Percentiles rank a stretch among this genome's conserved stretches.
Evolutionary conservation across 169 alveolate genomes (phyloP).

Genomic region (Eimeria falciformis): DNA sequence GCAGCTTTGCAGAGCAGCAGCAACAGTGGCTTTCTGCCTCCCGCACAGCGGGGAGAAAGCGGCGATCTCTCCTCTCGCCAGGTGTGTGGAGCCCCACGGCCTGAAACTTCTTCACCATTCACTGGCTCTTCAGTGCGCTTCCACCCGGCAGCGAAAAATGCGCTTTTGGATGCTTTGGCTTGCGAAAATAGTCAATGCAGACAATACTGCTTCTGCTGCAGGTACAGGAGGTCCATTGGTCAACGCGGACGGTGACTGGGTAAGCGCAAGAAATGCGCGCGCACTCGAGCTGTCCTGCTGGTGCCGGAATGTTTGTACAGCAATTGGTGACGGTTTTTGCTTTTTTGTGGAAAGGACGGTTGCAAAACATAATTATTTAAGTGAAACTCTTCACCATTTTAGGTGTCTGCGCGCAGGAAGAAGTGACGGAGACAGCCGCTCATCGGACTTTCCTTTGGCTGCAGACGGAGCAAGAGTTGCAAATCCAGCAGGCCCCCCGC

Average conservation of each 20-base stretch:
- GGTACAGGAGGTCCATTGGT: not conserved
- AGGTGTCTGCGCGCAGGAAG: slow-evolving; percentile 45
- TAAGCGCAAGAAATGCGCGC: not conserved
- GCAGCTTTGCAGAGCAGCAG: slow-evolving; percentile 67
- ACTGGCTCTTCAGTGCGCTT: not conserved
- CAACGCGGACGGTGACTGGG: not conserved
- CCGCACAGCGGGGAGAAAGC: slow-evolving; percentile 38
- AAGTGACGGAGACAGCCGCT: slow-evolving; percentile 53
- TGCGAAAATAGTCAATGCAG: too few species aligned
- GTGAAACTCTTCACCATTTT: too few species aligned
- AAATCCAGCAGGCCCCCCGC: slow-evolving; percentile 64
- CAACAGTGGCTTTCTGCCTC: slow-evolving; percentile 31
- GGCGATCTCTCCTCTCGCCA: slow-evolving; percentile 44
- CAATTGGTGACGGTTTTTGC: too few species aligned
- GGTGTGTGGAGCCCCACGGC: slow-evolving; percentile 1
- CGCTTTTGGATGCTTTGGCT: not conserved
- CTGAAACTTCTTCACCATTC: not conserved
- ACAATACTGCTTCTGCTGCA: not conserved
- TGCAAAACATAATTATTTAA: too few species aligned
- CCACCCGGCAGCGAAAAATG: not conserved
- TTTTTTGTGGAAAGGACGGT: too few species aligned
- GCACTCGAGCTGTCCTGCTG: not conserved
- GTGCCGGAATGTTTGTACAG: not conserved
- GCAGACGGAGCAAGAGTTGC: slow-evolving; percentile 55
- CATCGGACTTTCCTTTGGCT: slow-evolving; percentile 63